Evolutionary conservation across 257 asterid species (phyloP).

Genomic region (Solanum raphanifolium): DNA sequence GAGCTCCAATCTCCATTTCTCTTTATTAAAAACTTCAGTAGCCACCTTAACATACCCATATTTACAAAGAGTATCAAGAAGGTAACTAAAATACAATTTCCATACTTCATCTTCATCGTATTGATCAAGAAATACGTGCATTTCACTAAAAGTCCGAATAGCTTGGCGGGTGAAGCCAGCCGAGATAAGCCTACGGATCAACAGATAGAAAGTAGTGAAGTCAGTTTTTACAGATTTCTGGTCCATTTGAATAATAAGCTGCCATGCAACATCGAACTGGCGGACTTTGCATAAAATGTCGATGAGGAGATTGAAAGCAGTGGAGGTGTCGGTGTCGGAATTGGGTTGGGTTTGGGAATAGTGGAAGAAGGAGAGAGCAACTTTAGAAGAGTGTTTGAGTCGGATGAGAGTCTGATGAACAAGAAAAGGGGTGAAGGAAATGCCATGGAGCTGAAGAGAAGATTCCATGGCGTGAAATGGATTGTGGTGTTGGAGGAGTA

Average conservation of each 20-base stretch:
- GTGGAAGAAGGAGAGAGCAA: slow-evolving; percentile 76
- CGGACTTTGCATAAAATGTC: slow-evolving; percentile 66
- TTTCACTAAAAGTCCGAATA: slow-evolving; percentile 60
- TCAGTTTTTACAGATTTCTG: slow-evolving; percentile 31
- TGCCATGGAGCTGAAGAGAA: slow-evolving; percentile 63
- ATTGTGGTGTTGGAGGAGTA: slow-evolving; percentile 72
- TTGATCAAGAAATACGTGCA: slow-evolving; percentile 49
- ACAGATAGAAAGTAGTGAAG: slow-evolving; percentile 64
- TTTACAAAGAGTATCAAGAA: slow-evolving; percentile 81
- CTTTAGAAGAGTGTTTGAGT: slow-evolving; percentile 54
- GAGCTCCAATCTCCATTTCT: slow-evolving; percentile 49
- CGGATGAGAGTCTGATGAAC: slow-evolving; percentile 85
- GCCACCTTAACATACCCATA: slow-evolving; percentile 79
- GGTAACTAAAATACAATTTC: slow-evolving; percentile 32
- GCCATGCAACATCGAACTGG: slow-evolving; percentile 87
- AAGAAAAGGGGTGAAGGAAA: slow-evolving; percentile 41
- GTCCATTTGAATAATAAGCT: slow-evolving; percentile 64
- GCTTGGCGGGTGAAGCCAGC: slow-evolving; percentile 69
- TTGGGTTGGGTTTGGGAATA: slow-evolving; percentile 27
- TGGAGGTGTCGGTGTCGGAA: slow-evolving; percentile 12
- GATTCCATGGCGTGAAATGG: slow-evolving; percentile 91
- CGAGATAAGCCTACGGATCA: slow-evolving; percentile 60
- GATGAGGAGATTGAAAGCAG: slow-evolving; percentile 53
- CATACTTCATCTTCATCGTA: slow-evolving; percentile 11
- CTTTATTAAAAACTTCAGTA: slow-evolving; percentile 66